phyloP scores from a whole-genome alignment of 352 stramenopile genomes.

The Globisporangium ultimum region DNA sequence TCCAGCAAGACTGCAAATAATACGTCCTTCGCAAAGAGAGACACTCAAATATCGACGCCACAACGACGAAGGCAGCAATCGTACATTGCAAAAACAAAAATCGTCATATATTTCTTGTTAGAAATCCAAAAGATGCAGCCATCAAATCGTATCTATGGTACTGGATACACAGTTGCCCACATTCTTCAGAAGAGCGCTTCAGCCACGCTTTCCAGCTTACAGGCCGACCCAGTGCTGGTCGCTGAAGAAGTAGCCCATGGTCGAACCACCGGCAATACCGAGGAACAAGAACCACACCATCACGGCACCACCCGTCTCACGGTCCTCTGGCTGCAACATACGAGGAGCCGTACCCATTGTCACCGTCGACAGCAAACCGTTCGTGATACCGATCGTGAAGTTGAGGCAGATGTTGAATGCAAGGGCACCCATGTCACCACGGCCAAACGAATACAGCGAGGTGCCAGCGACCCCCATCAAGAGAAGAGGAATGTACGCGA shows the following conservation, averaged over 20 bases:
- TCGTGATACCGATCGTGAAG: slow-evolving; percentile 45
- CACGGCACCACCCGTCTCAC: slow-evolving; percentile 48
- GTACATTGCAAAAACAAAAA: no score
- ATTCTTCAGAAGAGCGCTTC: no score
- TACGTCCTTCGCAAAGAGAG: no score
- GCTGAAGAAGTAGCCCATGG: slow-evolving; percentile 48
- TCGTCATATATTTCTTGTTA: no score
- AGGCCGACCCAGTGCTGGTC: slow-evolving; percentile 43
- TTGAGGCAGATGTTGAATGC: slow-evolving; percentile 46
- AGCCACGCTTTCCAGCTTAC: no score
- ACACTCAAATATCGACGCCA: no score
- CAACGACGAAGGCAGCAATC: no score
- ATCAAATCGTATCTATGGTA: no score
- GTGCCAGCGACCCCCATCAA: slow-evolving; percentile 48
- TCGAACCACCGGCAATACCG: slow-evolving; percentile 41
- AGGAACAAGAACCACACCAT: slow-evolving; percentile 63
- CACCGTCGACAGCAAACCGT: slow-evolving; percentile 55
- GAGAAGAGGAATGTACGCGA: slow-evolving; percentile 55
- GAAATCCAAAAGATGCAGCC: no score
- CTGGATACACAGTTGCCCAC: no score
- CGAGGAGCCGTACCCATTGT: slow-evolving; percentile 55
- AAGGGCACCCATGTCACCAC: slow-evolving; percentile 23
- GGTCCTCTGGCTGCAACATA: slow-evolving; percentile 49
- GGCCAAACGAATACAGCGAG: slow-evolving; percentile 50
- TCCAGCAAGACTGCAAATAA: no score